phyloP scores from a whole-genome alignment of 495 filamentous ascomycete species.

The Penicillium manginii region DNA sequence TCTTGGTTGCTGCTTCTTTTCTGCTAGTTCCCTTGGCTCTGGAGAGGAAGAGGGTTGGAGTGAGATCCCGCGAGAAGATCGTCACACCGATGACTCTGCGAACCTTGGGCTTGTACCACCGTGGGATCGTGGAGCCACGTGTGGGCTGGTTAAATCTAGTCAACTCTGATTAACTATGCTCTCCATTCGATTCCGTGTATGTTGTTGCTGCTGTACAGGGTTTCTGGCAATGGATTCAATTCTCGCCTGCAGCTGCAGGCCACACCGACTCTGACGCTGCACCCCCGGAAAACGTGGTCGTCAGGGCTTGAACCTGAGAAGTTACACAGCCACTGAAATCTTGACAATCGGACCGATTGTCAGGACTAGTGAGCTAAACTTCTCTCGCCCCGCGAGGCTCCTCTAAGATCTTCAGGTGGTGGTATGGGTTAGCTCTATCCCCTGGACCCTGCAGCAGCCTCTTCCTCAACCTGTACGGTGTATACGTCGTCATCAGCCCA shows the following conservation, averaged over 20 bases:
- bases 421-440: constrained; percentile 3
- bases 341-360: not conserved
- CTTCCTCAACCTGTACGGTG: not conserved
- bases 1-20: not conserved
- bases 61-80: constrained; percentile 12
- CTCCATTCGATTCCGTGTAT: not conserved
- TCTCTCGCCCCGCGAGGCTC: not conserved
- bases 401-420: not conserved
- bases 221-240: not conserved
- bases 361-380: no score
- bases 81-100: constrained; percentile 5
- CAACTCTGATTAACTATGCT: not conserved
- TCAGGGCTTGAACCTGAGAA: constrained; percentile 19
- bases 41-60: not conserved
- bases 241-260: constrained; percentile 11
- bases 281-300: constrained; percentile 32
- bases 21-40: not conserved
- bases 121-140: constrained; percentile 30
- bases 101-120: not conserved
- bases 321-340: constrained; percentile 17
- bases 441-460: constrained; percentile 19
- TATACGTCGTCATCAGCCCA: not conserved
- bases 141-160: constrained; percentile 9
- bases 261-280: constrained; percentile 28
- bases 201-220: not conserved